Conservation (phyloP, 306 rosid species). For the Morella rubra region DNA sequence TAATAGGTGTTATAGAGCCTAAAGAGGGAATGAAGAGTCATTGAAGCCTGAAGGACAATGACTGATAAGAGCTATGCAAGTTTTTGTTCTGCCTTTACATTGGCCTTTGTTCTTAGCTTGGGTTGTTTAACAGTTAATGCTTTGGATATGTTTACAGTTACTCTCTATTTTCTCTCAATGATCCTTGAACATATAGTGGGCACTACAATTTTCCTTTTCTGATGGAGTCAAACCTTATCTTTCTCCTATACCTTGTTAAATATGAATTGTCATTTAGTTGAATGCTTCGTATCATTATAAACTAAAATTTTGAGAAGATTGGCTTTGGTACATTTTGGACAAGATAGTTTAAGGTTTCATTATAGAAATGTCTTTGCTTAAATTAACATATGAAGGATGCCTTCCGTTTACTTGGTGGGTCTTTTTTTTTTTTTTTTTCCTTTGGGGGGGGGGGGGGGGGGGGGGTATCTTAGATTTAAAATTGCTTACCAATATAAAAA, state of each 20-base stretch:
- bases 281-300: neutral
- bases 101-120: neutral
- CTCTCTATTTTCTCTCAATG: neutral
- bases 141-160: neutral
- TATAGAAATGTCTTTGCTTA: too few species aligned
- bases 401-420: neutral
- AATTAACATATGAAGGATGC: neutral
- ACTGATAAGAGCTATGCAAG: neutral
- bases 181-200: neutral
- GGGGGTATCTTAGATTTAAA: neutral
- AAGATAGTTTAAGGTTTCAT: neutral
- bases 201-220: neutral
- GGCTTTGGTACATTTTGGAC: too few species aligned
- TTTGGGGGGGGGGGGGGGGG: neutral
- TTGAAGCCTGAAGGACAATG: neutral
- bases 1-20: neutral
- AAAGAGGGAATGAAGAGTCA: neutral
- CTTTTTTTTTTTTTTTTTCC: too few species aligned
- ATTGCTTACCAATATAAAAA: neutral
- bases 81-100: neutral
- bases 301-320: neutral
- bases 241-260: neutral
- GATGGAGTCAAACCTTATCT: neutral
- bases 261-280: neutral
- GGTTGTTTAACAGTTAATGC: neutral